Conservation (phyloP, 2,329 filamentous ascomycete genomes). For the Penicillium crustosum region DNA sequence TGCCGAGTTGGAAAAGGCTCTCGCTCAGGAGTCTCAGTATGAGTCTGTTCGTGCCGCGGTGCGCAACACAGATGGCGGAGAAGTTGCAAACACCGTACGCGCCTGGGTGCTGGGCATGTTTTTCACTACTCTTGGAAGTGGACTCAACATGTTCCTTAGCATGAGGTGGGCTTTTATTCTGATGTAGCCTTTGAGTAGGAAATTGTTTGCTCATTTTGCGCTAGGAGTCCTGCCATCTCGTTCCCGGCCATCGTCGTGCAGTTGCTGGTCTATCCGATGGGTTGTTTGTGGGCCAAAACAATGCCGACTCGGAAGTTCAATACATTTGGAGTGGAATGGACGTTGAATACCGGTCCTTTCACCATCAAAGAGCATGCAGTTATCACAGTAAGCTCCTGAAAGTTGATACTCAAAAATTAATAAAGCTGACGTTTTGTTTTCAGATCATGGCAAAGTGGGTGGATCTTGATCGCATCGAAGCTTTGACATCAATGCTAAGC, state of each 20-base stretch:
- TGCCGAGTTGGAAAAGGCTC: slow-evolving; percentile 44
- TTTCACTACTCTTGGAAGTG: slow-evolving; percentile 58
- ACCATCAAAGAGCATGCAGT: slow-evolving; percentile 45
- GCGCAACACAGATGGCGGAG: slow-evolving; percentile 60
- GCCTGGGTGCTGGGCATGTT: slow-evolving; percentile 60
- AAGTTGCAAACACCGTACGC: slow-evolving; percentile 61
- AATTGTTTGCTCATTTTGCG: not conserved
- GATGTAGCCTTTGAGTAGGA: not conserved
- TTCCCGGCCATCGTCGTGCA: slow-evolving; percentile 60
- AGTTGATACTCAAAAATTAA: not conserved
- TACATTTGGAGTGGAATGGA: slow-evolving; percentile 35
- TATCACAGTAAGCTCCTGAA: slow-evolving; percentile 43
- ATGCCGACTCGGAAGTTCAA: slow-evolving; percentile 35
- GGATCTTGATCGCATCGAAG: too few species aligned
- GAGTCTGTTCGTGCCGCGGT: slow-evolving; percentile 62
- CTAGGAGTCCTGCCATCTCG: slow-evolving; percentile 49
- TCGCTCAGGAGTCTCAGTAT: slow-evolving; percentile 64
- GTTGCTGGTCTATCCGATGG: slow-evolving; percentile 56
- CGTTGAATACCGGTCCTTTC: slow-evolving; percentile 39
- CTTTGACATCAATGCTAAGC: not conserved
- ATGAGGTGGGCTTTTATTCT: slow-evolving; percentile 40
- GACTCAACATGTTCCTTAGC: slow-evolving; percentile 57
- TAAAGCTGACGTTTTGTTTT: not conserved
- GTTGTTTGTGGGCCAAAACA: slow-evolving; percentile 34
- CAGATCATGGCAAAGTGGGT: slow-evolving; percentile 23